Evolutionary conservation across 2,329 filamentous ascomycete species (phyloP).

Genomic region (Fusarium mangiferae): DNA sequence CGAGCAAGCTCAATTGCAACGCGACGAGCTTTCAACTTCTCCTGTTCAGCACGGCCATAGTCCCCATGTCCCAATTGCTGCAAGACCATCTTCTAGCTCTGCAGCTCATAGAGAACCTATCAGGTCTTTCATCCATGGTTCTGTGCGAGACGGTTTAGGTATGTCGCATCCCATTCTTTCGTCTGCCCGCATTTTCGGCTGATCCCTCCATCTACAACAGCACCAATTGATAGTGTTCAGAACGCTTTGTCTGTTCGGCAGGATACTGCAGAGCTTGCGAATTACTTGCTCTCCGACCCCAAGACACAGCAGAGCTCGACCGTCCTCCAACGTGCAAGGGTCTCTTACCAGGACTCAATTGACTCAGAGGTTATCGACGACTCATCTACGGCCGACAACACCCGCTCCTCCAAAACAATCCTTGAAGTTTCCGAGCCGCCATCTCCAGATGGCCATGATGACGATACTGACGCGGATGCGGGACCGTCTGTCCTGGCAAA

Average conservation of each 20-base stretch:
- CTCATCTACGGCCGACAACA: conserved; percentile 37
- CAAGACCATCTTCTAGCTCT: conserved; percentile 55
- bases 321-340: conserved; percentile 55
- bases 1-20: conserved; percentile 37
- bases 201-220: conserved; percentile 45
- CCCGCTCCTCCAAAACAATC: conserved; percentile 61
- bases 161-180: conserved; percentile 37
- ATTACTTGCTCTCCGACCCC: conserved; percentile 78
- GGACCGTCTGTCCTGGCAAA: conserved; percentile 59
- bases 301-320: conserved; percentile 56
- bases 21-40: conserved; percentile 43
- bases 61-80: conserved; percentile 32
- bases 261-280: conserved; percentile 87
- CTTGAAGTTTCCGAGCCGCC: conserved; percentile 67
- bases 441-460: conserved; percentile 39
- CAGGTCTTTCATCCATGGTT: conserved; percentile 76
- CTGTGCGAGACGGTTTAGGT: conserved; percentile 69
- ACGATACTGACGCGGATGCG: conserved; percentile 32
- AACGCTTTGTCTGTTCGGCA: conserved; percentile 84
- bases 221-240: conserved; percentile 73
- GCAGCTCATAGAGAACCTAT: conserved; percentile 70
- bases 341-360: conserved; percentile 45
- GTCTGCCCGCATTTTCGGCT: not conserved
- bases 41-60: conserved; percentile 26
- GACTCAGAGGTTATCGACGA: conserved; percentile 37